Evolutionary conservation across 2,329 filamentous ascomycete species (phyloP).

Genomic region (Alternaria incomplexa): DNA sequence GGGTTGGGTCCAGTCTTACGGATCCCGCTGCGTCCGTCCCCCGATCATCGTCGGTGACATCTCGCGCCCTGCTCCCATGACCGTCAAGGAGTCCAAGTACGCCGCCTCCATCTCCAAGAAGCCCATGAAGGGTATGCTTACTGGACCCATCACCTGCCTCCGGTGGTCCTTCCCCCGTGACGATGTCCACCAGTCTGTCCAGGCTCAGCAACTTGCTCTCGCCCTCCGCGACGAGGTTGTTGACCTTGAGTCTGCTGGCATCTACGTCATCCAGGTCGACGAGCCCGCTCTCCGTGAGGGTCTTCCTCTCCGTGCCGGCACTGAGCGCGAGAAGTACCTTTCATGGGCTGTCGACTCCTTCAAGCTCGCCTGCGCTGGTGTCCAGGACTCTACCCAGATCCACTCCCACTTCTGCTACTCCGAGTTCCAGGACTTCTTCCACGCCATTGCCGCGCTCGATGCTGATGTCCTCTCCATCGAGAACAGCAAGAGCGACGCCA

Average conservation of each 20-base stretch:
- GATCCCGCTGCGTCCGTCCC: constrained; percentile 96
- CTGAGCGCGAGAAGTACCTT: constrained; percentile 96
- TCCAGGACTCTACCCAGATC: constrained; percentile 96
- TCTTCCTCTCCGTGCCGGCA: constrained; percentile 91
- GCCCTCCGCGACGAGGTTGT: constrained; percentile 98
- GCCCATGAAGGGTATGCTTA: constrained; percentile 99
- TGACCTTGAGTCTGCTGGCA: constrained; percentile 94
- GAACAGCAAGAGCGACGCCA: constrained; percentile 99
- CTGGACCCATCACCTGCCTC: constrained; percentile 97
- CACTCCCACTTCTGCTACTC: constrained; percentile 99
- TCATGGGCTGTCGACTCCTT: constrained; percentile 98
- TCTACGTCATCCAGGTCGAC: constrained; percentile 98
- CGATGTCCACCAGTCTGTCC: constrained; percentile 97
- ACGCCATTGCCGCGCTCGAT: constrained; percentile 97
- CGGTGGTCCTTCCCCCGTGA: constrained; percentile 99
- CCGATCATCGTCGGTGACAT: constrained; percentile 99
- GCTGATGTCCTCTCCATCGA: constrained; percentile 98
- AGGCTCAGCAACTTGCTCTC: constrained; percentile 97
- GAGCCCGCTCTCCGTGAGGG: constrained; percentile 99
- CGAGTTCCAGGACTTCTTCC: constrained; percentile 99
- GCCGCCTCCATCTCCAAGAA: constrained; percentile 95
- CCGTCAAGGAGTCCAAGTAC: constrained; percentile 99
- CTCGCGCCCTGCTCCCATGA: constrained; percentile 96
- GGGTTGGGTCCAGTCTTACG: constrained; percentile 98
- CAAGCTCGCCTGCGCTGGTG: constrained; percentile 91